Conservation (phyloP, 1,139 yeast genomes). For the Sugiyamaella sp. region DNA sequence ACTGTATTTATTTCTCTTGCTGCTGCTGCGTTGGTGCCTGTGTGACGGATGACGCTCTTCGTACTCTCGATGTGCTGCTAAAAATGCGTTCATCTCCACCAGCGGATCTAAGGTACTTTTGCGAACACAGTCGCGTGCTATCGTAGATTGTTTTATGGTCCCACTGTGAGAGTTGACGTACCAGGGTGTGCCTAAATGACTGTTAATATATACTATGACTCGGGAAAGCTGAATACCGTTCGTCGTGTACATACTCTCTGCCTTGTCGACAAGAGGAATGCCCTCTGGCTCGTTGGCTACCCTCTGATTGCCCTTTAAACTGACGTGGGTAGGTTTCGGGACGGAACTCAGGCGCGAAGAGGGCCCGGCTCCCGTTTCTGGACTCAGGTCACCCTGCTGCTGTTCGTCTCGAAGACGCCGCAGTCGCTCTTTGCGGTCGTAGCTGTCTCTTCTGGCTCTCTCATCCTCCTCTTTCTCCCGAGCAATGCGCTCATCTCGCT, state of each 20-base stretch:
- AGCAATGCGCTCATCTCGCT: slow-evolving; percentile 38
- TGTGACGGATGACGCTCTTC: slow-evolving; percentile 3
- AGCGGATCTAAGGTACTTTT: slow-evolving; percentile 20
- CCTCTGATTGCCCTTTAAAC: too few species aligned
- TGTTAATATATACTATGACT: slow-evolving; percentile 12
- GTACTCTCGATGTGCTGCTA: slow-evolving; percentile 12
- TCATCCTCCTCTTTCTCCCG: slow-evolving; percentile 25
- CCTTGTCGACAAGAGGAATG: slow-evolving; percentile 6
- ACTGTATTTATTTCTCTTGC: slow-evolving; percentile 2
- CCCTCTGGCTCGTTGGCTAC: slow-evolving; percentile 1
- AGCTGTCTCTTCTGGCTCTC: slow-evolving; percentile 19
- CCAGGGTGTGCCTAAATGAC: slow-evolving; percentile 12
- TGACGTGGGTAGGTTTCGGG: too few species aligned
- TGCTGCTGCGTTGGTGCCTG: neutral
- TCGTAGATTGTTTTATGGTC: neutral
- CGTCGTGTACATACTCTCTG: slow-evolving; percentile 6
- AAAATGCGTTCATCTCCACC: slow-evolving; percentile 17
- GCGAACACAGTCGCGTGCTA: slow-evolving; percentile 4
- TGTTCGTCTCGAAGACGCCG: slow-evolving; percentile 1
- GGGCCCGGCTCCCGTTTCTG: neutral
- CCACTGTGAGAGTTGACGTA: neutral
- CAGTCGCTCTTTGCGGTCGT: slow-evolving; percentile 22
- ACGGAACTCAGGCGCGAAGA: neutral
- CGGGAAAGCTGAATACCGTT: neutral
- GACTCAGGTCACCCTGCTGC: too few species aligned